Evolutionary conservation across 108 stramenopile genomes (phyloP).

Genomic region (Cylindrotheca closterium): DNA sequence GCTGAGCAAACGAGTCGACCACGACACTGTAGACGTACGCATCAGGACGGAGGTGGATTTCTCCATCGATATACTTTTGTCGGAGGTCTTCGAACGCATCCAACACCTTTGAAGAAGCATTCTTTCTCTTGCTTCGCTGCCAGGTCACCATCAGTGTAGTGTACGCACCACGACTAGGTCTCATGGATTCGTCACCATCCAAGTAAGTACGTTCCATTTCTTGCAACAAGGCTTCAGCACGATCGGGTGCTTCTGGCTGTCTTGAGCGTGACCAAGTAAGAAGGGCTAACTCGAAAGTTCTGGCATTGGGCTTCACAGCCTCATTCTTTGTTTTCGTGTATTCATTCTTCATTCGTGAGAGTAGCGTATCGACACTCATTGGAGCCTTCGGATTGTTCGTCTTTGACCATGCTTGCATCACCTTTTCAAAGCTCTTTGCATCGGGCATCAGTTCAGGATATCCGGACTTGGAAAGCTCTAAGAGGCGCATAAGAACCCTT

Average conservation of each 20-base stretch:
- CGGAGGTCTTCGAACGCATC: conserved; percentile 16
- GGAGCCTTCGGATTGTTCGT: conserved; percentile 1
- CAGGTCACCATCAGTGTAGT: conserved; percentile 37
- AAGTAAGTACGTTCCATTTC: conserved; percentile 25
- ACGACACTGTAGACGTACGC: conserved; percentile 14
- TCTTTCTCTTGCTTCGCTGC: conserved; percentile 8
- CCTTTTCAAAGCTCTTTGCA: conserved; percentile 19
- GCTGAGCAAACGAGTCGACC: conserved; percentile 25
- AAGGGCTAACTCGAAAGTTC: conserved; percentile 2
- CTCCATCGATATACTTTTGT: conserved; percentile 10
- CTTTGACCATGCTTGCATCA: conserved; percentile 16
- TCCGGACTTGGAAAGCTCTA: conserved; percentile 9
- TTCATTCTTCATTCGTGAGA: neutral
- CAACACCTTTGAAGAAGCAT: conserved; percentile 5
- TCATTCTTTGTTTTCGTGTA: conserved; percentile 8
- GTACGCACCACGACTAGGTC: conserved; percentile 15
- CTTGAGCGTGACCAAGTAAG: conserved; percentile 26
- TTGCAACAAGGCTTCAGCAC: conserved; percentile 10
- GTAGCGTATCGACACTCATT: neutral
- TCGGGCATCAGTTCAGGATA: conserved; percentile 24
- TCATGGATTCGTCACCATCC: conserved; percentile 19
- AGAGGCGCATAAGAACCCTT: conserved; percentile 17
- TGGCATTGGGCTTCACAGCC: conserved; percentile 13
- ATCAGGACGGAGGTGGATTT: conserved; percentile 23
- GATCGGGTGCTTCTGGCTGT: conserved; percentile 12